Conservation (phyloP, 2,329 filamentous ascomycete species). For the Escovopsis sp. region DNA sequence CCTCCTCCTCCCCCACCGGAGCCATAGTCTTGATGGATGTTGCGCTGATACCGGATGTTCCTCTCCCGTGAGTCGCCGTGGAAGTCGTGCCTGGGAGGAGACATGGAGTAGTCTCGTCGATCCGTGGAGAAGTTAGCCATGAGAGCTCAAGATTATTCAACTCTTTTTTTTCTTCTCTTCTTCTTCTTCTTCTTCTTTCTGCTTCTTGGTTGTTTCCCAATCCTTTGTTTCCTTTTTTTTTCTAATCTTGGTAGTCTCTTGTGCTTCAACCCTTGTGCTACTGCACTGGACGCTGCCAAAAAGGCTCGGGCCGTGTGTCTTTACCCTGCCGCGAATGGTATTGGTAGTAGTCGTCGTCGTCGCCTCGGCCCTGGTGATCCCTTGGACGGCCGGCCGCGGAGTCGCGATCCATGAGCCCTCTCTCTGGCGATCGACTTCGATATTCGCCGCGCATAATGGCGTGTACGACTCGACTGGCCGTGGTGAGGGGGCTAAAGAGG, state of each 20-base stretch:
- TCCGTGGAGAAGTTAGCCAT: conserved; percentile 31
- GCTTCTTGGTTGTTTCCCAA: background rate
- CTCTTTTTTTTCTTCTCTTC: conserved; percentile 1
- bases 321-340: conserved; percentile 37
- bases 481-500: too few species aligned
- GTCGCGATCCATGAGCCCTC: conserved; percentile 10
- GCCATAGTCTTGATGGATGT: conserved; percentile 13
- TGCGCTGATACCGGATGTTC: conserved; percentile 12
- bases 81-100: conserved; percentile 25
- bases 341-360: conserved; percentile 29
- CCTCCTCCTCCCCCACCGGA: too few species aligned
- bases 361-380: conserved; percentile 17
- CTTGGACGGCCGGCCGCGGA: conserved; percentile 6
- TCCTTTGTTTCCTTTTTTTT: background rate
- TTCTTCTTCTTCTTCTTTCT: background rate
- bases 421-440: conserved; percentile 16
- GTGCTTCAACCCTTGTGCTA: too few species aligned
- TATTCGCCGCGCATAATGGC: conserved; percentile 31
- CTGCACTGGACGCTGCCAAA: conserved; percentile 8
- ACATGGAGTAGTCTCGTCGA: conserved; percentile 28
- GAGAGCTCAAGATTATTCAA: conserved; percentile 18
- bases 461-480: background rate
- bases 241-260: background rate
- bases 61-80: conserved; percentile 20
- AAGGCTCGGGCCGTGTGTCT: conserved; percentile 23